phyloP scores from a whole-genome alignment of 2,329 filamentous ascomycete genomes.

The Colletotrichum nymphaeae region DNA sequence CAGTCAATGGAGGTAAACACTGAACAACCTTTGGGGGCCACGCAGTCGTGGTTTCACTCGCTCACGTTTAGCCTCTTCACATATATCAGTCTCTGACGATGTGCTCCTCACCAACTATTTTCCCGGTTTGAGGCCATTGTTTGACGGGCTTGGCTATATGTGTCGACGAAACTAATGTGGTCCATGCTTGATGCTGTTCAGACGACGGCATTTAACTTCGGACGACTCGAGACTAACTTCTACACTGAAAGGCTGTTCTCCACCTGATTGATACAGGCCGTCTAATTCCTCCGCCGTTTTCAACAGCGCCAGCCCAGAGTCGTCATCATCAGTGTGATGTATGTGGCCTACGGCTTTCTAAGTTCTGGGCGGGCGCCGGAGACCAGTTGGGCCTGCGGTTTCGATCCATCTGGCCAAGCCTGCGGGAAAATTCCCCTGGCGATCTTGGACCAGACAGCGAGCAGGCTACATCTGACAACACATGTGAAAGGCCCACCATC shows the following conservation, averaged over 20 bases:
- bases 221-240: slow-evolving; percentile 21
- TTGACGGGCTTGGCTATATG: slow-evolving; percentile 17
- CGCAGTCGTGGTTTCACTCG: slow-evolving; percentile 20
- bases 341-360: neutral
- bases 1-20: neutral
- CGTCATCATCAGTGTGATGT: neutral
- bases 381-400: slow-evolving; percentile 5
- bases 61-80: neutral
- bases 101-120: slow-evolving; percentile 1
- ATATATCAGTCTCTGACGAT: slow-evolving; percentile 5
- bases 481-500: neutral
- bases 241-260: slow-evolving; percentile 14
- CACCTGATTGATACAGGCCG: slow-evolving; percentile 1
- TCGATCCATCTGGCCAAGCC: slow-evolving; percentile 9
- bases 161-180: slow-evolving; percentile 14
- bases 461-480: slow-evolving; percentile 3
- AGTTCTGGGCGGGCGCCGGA: neutral
- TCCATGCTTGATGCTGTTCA: slow-evolving; percentile 18
- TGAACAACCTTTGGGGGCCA: neutral
- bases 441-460: neutral
- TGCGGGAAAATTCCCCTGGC: neutral
- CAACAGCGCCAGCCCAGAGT: neutral
- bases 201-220: slow-evolving; percentile 25
- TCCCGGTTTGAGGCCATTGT: slow-evolving; percentile 20
- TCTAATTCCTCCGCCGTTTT: neutral